Percentiles rank a stretch among this genome's conserved stretches.
These are phyloP conservation scores for Chamaecrista fasciculata DNA, from an alignment of 306 rosid species.

Conservation along the genomic window DNA sequence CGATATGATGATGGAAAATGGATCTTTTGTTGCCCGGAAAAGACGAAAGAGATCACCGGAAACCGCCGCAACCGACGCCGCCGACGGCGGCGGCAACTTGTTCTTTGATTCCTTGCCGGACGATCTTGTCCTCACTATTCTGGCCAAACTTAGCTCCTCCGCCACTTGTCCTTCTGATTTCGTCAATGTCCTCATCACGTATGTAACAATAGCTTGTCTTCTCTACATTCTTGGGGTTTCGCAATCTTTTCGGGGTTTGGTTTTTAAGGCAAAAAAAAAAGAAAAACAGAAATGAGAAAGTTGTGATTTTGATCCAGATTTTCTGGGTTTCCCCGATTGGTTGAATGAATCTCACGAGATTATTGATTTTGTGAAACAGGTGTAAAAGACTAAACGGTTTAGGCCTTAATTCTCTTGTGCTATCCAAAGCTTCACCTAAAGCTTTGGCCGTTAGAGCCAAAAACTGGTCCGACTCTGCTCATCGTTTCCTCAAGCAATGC, in stretches of 20 bases:
- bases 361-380: slow-evolving; percentile 41
- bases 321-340: neutral
- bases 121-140: slow-evolving; percentile 68
- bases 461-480: slow-evolving; percentile 80
- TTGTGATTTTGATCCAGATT: neutral
- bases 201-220: neutral
- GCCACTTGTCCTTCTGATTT: slow-evolving; percentile 68
- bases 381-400: slow-evolving; percentile 70
- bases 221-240: no score
- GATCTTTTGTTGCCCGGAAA: slow-evolving; percentile 34
- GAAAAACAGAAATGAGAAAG: no score
- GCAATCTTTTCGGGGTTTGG: neutral
- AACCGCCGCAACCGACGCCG: neutral
- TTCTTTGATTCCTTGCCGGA: slow-evolving; percentile 73
- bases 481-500: slow-evolving; percentile 73
- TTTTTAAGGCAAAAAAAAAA: neutral
- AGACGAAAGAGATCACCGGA: slow-evolving; percentile 35
- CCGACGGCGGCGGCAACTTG: slow-evolving; percentile 23
- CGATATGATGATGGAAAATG: slow-evolving; percentile 25
- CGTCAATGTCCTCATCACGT: slow-evolving; percentile 64
- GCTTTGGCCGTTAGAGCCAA: slow-evolving; percentile 50
- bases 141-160: slow-evolving; percentile 59
- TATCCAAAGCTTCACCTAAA: slow-evolving; percentile 58
- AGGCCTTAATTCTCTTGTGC: slow-evolving; percentile 51
- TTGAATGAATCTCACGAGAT: slow-evolving; percentile 20